Percentiles rank a stretch among this genome's conserved stretches.
phyloP scores from a whole-genome alignment of 2,329 filamentous ascomycete genomes.

The Ceratocystis papillata region DNA sequence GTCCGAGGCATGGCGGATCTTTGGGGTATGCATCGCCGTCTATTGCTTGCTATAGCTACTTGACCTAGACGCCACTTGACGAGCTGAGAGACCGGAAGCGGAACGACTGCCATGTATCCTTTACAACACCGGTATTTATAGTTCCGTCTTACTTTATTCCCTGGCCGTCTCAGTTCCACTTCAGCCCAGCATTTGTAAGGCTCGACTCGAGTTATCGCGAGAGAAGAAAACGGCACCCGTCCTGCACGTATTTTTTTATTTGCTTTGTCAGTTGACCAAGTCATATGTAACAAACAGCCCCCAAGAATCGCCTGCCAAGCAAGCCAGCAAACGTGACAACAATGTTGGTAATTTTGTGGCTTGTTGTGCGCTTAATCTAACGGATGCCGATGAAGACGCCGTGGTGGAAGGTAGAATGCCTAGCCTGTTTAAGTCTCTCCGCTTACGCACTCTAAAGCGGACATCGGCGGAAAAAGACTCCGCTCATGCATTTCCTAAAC shows the following conservation, averaged over 20 bases:
- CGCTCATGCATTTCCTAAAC: neutral
- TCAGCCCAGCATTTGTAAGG: neutral
- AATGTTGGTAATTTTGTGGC: neutral
- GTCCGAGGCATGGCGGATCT: too few relatives aligned
- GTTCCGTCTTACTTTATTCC: neutral
- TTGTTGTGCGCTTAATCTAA: neutral
- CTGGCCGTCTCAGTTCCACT: neutral
- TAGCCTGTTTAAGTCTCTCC: neutral
- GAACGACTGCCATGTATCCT: too few relatives aligned
- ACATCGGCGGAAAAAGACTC: neutral
- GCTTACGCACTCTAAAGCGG: neutral
- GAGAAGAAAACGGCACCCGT: too few relatives aligned
- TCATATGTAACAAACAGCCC: too few relatives aligned
- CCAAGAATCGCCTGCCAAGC: neutral
- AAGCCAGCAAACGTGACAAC: neutral
- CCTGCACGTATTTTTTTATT: neutral
- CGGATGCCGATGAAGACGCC: constrained; percentile 3
- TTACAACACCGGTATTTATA: neutral
- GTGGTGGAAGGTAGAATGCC: neutral
- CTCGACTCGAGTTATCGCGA: neutral
- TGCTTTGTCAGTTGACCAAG: neutral
- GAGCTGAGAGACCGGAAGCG: too few relatives aligned
- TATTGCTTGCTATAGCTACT: too few relatives aligned
- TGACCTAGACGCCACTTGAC: too few relatives aligned
- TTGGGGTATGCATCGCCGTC: too few relatives aligned